phyloP scores from a whole-genome alignment of 2,329 filamentous ascomycete species.

The Phyllosticta capitalensis region DNA sequence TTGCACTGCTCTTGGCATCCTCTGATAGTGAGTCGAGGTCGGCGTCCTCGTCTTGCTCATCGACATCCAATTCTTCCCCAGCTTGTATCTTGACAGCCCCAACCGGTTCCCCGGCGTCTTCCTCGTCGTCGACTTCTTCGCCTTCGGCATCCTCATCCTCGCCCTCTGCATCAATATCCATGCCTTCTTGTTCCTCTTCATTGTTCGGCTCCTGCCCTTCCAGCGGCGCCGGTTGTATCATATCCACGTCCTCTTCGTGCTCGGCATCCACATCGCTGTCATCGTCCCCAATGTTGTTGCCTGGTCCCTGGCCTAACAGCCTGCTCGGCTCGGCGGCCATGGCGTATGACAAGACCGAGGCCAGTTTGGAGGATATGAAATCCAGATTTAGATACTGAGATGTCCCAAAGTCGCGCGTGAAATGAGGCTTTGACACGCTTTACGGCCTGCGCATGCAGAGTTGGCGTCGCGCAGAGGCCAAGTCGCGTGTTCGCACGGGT shows the following conservation, averaged over 20 bases:
- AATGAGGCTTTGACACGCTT: background rate
- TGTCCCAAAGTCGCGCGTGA: background rate
- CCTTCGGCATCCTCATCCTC: conserved; percentile 41
- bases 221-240: conserved; percentile 19
- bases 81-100: conserved; percentile 33
- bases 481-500: conserved; percentile 4
- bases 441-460: conserved; percentile 5
- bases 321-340: conserved; percentile 31
- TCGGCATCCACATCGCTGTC: conserved; percentile 29
- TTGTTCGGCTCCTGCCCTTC: conserved; percentile 22
- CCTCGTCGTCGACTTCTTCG: conserved; percentile 41
- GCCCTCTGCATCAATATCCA: conserved; percentile 37
- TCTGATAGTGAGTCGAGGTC: conserved; percentile 28
- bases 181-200: conserved; percentile 30
- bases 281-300: conserved; percentile 24
- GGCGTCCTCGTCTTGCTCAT: conserved; percentile 32
- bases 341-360: conserved; percentile 31
- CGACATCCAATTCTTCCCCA: conserved; percentile 27
- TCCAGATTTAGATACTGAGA: conserved; percentile 14
- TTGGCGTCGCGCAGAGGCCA: conserved; percentile 5
- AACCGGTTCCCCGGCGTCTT: conserved; percentile 35
- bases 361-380: conserved; percentile 24
- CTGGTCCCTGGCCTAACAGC: conserved; percentile 26
- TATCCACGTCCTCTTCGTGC: conserved; percentile 27
- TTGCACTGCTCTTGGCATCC: conserved; percentile 27